Evolutionary conservation across 306 rosid genomes (phyloP), one percentile per base, ranked within the genome.

Genomic region (Heteromeles arbutifolia): DNA sequence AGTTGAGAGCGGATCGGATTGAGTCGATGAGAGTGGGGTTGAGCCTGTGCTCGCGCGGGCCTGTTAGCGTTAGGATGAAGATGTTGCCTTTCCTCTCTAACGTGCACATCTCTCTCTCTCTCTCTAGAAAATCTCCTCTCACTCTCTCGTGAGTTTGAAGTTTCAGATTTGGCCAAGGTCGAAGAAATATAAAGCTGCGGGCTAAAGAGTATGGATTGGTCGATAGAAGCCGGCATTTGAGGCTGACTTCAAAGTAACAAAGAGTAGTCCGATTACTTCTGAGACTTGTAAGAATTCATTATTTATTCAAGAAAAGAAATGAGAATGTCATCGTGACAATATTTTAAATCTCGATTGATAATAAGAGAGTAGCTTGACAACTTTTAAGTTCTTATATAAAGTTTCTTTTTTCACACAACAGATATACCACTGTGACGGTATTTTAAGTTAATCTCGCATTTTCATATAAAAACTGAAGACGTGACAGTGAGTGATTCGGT

Each of bases 41-140:
- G 4, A 94, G 85, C 58, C 98, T 76, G 85, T 94, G 97, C 54
- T 91, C 88, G 19, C 70, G 90, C 10, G 69, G 65, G 48, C 98
- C 97, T 18, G 87, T 86, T 28, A 94, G 75, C 10, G 93, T 92
- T 11, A 94, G 77, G 77, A 94, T 78, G 88, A 94, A 94, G 29
- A 88, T 59, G 75, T 65, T 82, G 32, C 88, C 96, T 57, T 78
- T 82, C 82, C 86, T 94, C 83, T 92, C 90, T 31, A 94, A 80
- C 4, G 83, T 76, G 70, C 93, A 94, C 98, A 94, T 39, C 4
- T 72, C 18, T 24, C 29, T 72, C 18, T 24, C 29, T 14, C 21
- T 43, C 52, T 21, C n/a, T 45, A 48, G 53, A 48, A 48, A 48
- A 15, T 69, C 50, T 22, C 19, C 24, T 26, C 25, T 43, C 2